Evolutionary conservation across 2,329 filamentous ascomycete species (phyloP).

Genomic region (Ophiocordyceps sinensis): DNA sequence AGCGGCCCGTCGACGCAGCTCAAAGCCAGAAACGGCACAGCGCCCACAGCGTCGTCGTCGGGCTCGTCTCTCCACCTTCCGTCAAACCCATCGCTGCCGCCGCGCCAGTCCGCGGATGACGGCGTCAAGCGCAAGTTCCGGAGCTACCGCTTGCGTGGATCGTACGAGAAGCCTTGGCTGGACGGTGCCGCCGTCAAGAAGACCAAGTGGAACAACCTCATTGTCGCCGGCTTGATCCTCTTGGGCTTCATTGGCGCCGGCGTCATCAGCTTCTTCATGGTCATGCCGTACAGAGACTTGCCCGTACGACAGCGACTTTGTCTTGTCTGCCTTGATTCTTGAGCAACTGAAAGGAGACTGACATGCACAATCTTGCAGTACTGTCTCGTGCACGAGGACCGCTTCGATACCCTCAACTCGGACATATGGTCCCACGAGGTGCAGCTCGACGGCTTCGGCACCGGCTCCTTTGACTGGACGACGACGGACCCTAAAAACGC

Average conservation of each 20-base stretch:
- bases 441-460: slow-evolving; percentile 27
- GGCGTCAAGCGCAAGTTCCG: slow-evolving; percentile 12
- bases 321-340: background rate
- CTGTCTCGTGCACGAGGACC: slow-evolving; percentile 34
- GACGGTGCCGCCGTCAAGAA: slow-evolving; percentile 16
- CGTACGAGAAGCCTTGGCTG: slow-evolving; percentile 25
- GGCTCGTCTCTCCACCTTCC: background rate
- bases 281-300: slow-evolving; percentile 11
- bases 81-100: background rate
- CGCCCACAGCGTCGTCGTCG: background rate
- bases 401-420: slow-evolving; percentile 29
- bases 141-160: slow-evolving; percentile 17
- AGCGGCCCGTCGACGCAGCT: no score
- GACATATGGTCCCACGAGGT: slow-evolving; percentile 35
- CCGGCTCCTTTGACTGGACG: slow-evolving; percentile 40
- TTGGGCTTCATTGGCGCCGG: slow-evolving; percentile 19
- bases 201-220: slow-evolving; percentile 20
- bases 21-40: no score
- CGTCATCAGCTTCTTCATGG: slow-evolving; percentile 17
- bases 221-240: slow-evolving; percentile 15
- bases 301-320: slow-evolving; percentile 4
- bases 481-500: slow-evolving; percentile 31
- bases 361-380: slow-evolving; percentile 16
- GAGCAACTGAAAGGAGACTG: no score
- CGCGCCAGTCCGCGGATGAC: slow-evolving; percentile 2